Evolutionary conservation across 192 early-diverging fungal species (phyloP).

Genomic region (Entomortierella lignicola): DNA sequence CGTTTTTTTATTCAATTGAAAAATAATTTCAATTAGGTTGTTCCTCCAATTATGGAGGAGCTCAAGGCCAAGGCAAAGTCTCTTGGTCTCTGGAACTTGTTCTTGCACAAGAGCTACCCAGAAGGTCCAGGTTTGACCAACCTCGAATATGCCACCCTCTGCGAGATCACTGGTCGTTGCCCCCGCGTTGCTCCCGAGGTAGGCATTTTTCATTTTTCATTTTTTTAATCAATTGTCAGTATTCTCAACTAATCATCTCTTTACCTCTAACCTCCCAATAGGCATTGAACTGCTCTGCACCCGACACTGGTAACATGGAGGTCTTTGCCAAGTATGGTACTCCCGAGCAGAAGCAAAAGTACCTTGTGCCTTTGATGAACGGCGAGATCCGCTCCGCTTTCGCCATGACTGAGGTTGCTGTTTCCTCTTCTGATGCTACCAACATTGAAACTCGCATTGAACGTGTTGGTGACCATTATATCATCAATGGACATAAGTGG

Average conservation of each 20-base stretch:
- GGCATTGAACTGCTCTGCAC: slow-evolving; percentile 93
- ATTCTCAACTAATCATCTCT: too few relatives aligned
- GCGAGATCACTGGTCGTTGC: slow-evolving; percentile 89
- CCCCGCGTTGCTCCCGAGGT: slow-evolving; percentile 86
- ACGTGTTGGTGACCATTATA: slow-evolving; percentile 71
- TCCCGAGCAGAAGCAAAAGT: slow-evolving; percentile 81
- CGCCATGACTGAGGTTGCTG: slow-evolving; percentile 97
- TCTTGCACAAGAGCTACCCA: slow-evolving; percentile 82
- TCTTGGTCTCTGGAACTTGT: slow-evolving; percentile 97
- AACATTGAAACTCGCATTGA: slow-evolving; percentile 92
- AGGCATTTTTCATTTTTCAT: slow-evolving; percentile 1
- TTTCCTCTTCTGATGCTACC: slow-evolving; percentile 97
- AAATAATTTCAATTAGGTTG: slow-evolving; percentile 54
- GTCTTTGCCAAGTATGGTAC: slow-evolving; percentile 97
- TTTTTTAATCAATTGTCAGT: too few relatives aligned
- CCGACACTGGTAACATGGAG: slow-evolving; percentile 99
- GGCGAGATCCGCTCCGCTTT: slow-evolving; percentile 97
- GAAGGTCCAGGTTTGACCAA: slow-evolving; percentile 92
- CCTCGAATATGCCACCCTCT: slow-evolving; percentile 93
- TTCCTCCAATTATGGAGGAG: slow-evolving; percentile 88
- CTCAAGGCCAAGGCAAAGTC: slow-evolving; percentile 88
- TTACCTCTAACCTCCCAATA: too few relatives aligned
- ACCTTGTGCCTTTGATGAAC: slow-evolving; percentile 85
- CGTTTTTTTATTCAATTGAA: not conserved
- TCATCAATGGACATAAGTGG: slow-evolving; percentile 93